phyloP scores from a whole-genome alignment of 78 protist species.

The Creolimax fragrantissima region DNA sequence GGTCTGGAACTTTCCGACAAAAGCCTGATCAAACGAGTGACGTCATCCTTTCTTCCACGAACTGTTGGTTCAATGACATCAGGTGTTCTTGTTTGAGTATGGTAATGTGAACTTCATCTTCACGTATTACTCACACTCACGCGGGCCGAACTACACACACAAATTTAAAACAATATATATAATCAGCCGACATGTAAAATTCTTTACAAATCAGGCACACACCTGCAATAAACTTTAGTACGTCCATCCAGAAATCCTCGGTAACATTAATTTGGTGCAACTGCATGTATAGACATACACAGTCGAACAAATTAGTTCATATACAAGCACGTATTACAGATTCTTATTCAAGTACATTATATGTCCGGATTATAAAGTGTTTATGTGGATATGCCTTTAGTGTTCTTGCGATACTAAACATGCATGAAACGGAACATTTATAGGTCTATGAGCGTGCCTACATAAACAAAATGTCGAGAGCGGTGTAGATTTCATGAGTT shows the following conservation, averaged over 20 bases:
- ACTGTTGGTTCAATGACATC: background rate
- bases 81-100: background rate
- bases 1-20: background rate
- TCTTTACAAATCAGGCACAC: background rate
- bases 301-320: background rate
- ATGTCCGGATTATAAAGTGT: too few relatives aligned
- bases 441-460: too few relatives aligned
- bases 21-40: background rate
- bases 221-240: background rate
- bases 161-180: too few relatives aligned
- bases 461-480: too few relatives aligned
- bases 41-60: background rate
- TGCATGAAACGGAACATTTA: too few relatives aligned
- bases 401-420: too few relatives aligned
- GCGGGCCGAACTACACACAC: too few relatives aligned
- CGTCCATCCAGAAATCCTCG: background rate
- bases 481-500: too few relatives aligned
- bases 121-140: background rate
- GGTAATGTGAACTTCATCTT: background rate
- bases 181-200: background rate
- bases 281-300: background rate
- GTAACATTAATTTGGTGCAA: background rate
- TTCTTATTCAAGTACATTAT: too few relatives aligned
- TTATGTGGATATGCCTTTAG: too few relatives aligned
- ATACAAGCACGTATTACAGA: too few relatives aligned